Conservation (phyloP, 208 protist genomes). For the Trypanosoma congolense region DNA sequence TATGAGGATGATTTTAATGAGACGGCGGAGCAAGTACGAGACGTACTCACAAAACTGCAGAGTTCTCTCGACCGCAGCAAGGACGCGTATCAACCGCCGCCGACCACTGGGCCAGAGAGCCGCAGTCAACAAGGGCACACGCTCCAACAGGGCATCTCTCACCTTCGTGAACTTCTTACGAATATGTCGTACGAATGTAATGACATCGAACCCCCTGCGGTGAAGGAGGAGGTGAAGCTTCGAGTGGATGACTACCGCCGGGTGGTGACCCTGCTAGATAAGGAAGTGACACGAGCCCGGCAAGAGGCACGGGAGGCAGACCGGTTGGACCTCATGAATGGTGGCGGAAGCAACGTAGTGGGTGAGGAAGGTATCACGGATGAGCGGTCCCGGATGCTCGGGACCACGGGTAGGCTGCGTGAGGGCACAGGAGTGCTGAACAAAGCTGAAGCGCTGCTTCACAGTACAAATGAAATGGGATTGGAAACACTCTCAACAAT, state of each 20-base stretch:
- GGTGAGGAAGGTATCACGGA: conserved; percentile 40
- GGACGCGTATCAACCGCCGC: conserved; percentile 38
- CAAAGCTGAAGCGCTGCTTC: conserved; percentile 56
- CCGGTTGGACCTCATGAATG: conserved; percentile 43
- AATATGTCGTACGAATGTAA: conserved; percentile 71
- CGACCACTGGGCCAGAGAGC: conserved; percentile 27
- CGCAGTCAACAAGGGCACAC: conserved; percentile 1
- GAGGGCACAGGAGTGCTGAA: conserved; percentile 45
- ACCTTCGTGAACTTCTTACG: conserved; percentile 54
- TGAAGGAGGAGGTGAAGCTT: conserved; percentile 24
- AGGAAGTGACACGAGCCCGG: conserved; percentile 31
- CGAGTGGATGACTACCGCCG: conserved; percentile 38
- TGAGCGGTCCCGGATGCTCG: conserved; percentile 33
- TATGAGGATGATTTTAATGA: conserved; percentile 29
- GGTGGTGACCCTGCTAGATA: conserved; percentile 28
- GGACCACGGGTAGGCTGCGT: conserved; percentile 53
- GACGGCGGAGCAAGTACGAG: conserved; percentile 24
- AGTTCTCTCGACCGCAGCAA: conserved; percentile 23
- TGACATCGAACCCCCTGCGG: conserved; percentile 22
- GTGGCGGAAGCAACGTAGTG: conserved; percentile 16
- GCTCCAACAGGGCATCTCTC: conserved; percentile 36
- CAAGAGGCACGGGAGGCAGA: conserved; percentile 45
- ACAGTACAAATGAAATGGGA: conserved; percentile 43
- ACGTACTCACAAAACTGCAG: conserved; percentile 25
- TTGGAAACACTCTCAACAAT: conserved; percentile 37